phyloP scores from a whole-genome alignment of 1,284 basidiomycete species.

The Ceraceosorus guamensis region DNA sequence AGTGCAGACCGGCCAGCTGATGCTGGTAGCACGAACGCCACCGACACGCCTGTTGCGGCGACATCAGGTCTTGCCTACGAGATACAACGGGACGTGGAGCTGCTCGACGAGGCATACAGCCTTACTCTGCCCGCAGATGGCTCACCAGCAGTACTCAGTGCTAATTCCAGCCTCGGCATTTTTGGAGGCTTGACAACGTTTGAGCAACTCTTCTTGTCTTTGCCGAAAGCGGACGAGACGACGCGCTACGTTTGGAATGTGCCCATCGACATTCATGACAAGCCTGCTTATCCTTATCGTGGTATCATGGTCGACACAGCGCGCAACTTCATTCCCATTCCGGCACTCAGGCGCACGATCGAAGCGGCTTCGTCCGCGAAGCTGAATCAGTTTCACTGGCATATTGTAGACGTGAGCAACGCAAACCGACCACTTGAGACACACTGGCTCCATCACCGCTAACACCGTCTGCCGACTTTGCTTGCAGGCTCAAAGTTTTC shows the following conservation, averaged over 20 bases:
- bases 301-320: constrained; percentile 76
- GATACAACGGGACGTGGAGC: neutral
- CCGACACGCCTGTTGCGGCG: too few species aligned
- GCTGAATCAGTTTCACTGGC: constrained; percentile 67
- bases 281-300: constrained; percentile 52
- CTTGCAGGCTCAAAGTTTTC: constrained; percentile 58
- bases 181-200: constrained; percentile 76
- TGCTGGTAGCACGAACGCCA: too few species aligned
- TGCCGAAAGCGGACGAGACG: constrained; percentile 50
- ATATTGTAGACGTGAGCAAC: too few species aligned
- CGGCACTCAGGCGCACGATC: constrained; percentile 64
- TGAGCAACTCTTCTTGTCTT: constrained; percentile 58
- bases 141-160: constrained; percentile 57
- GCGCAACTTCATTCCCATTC: constrained; percentile 56
- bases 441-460: too few species aligned
- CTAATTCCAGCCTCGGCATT: constrained; percentile 68
- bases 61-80: too few species aligned
- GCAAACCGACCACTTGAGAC: too few species aligned
- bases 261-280: constrained; percentile 50
- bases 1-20: too few species aligned
- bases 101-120: constrained; percentile 62
- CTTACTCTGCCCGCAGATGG: constrained; percentile 61
- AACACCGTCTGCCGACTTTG: too few species aligned
- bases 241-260: constrained; percentile 53
- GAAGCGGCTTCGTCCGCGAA: constrained; percentile 83